Evolutionary conservation across 257 asterid species (phyloP).

Genomic region (Knoxia roxburghii): DNA sequence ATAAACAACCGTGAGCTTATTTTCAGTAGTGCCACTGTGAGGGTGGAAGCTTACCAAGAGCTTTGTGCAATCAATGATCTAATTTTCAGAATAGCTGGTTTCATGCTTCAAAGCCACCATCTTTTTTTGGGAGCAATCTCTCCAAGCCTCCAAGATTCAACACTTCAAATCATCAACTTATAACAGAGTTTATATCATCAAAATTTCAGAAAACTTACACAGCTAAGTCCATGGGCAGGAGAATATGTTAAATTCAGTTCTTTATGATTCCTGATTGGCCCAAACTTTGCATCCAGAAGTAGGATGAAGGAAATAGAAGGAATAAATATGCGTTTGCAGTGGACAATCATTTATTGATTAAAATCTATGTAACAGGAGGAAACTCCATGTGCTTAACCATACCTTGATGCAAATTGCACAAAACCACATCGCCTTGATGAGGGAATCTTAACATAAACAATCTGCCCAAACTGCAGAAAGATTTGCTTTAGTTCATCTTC

Average conservation of each 20-base stretch:
- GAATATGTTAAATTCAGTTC: no score
- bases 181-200: no score
- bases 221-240: no score
- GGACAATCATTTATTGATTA: not conserved
- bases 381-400: slow-evolving; percentile 4
- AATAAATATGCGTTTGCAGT: not conserved
- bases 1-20: slow-evolving; percentile 52
- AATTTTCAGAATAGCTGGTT: no score
- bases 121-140: no score
- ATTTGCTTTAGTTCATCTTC: slow-evolving; percentile 85
- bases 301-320: not conserved
- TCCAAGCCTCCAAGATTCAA: no score
- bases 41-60: slow-evolving; percentile 48
- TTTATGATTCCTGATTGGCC: not conserved
- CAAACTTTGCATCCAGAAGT: not conserved
- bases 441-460: slow-evolving; percentile 77
- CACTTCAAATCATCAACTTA: no score
- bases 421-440: slow-evolving; percentile 88
- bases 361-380: not conserved
- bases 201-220: no score
- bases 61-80: slow-evolving; percentile 63
- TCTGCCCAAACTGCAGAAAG: slow-evolving; percentile 76
- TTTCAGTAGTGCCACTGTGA: slow-evolving; percentile 46
- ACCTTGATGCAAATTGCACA: slow-evolving; percentile 86
- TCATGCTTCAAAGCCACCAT: no score